Base-by-base conservation (phyloP, 441 rosid species). In the Sinapis alba region DNA sequence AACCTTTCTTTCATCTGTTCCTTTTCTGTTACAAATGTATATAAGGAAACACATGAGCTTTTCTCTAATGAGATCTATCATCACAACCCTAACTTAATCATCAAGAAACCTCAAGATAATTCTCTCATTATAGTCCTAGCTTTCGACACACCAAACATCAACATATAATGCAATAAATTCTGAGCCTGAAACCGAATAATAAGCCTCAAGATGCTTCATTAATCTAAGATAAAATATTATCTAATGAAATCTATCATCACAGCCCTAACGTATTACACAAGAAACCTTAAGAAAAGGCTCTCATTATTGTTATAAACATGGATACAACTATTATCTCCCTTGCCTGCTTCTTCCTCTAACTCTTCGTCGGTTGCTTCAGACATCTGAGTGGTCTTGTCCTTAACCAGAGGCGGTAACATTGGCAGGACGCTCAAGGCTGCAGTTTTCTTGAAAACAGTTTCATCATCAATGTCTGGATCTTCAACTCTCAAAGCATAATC, bases 1-100 rank as follows among this genome's bases (percentile, higher is more conserved):
- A 91, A 91, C 78, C 83, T 88, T 72, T 96, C 99, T 86, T 87
- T 89, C 92, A 93, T 85, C 66, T 89, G 92, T 15, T 93, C 93
- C 82, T 77, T 81, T 34, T 83, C 99, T 96, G 91, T 63, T 75
- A 65, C 69, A 50, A 6, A 15, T 51, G 53, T 0, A 11, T 50
- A 62, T 3, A 41, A 73, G 61, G 21, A 20, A 38, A 2, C 16
- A 53, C 27, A 36, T 50, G 7, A 68, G 24, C n/a, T 12, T 60
- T 51, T 58, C 10, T 61, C 6, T 6, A 43, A 24, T 45, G 3
- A 32, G 1, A 30, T 7, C 34, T 30, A 6, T 32, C 26, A 47
- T 77, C 57, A 0, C 41, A 19, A 7, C 24, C 65, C 2, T 87
- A 57, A 7, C 51, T 26, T 74, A 16, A 15, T 2, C 24, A 1